Evolutionary conservation across 352 stramenopile genomes (phyloP), one percentile per base, ranked within the genome.

Genomic region (Phytophthora hybrid): DNA sequence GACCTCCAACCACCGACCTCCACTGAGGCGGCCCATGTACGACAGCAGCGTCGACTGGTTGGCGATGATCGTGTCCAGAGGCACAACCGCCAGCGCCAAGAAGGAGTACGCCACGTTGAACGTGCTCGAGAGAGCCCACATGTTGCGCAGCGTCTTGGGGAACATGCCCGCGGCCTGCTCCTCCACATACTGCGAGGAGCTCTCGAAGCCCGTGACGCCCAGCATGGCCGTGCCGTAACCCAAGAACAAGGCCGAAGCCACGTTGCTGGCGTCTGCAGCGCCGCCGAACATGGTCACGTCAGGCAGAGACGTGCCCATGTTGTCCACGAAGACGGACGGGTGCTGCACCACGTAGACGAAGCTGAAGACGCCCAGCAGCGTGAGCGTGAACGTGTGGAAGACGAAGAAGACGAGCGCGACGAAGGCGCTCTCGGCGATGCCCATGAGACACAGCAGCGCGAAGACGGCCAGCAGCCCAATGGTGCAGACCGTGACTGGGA

Each of bases 161-260:
- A 97, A 98, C 52, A 97, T 86, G 8, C 91, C 87, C 3, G 83
- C 71, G 7, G 78, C 75, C 73, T 97, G 91, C 59, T 97, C 90
- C 73, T 98, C 91, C 11, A 98, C 90, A 74, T 96, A 97, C 64
- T 98, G 85, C 9, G 89, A 85, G 26, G 85, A 94, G 13, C 80
- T 94, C 76, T 98, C 93, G 51, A 98, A 98, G 14, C 93, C 93
- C 14, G 84, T 94, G 21, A 97, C 91, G 49, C 93, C 92, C 18
- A 98, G 79, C 84, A 98, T 93, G 3, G 92, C 86, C 9, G 84
- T 88, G 18, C 76, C 84, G 60, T 85, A 91, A 26, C 90, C 90
- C 39, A 97, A 87, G 68, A 93, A 94, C 13, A 93, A 59, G 5
- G 87, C 80, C 0, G 80, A 86, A 6, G 68, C 74, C 9, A 89